Base-by-base conservation (phyloP, 306 rosid species). In the Hippophae gyantsensis region DNA sequence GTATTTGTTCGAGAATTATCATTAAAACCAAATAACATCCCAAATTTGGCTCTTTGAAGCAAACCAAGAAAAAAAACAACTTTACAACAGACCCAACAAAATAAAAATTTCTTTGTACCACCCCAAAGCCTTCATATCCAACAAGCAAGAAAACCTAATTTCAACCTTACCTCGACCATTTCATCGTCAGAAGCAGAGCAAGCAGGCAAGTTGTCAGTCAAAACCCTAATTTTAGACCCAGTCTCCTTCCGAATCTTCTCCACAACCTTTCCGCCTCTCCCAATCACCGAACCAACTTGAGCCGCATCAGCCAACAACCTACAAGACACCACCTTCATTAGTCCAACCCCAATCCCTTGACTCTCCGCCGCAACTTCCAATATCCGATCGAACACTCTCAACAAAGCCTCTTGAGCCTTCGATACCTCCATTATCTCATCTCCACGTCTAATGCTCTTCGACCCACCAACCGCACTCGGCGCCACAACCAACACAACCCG, bases 231-330 rank as follows among this genome's bases (percentile, higher is more conserved):
- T 73, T 62, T 93, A 63, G 88, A 78, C 4, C 84, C 84, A 46
- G 81, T 84, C 9, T 93, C 95, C 79, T 78, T 86, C 64, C 85
- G 82, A 5, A 93, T 88, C 85, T 84, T 93, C 84, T 88, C 89
- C 48, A 93, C 99, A 1, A 88, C 78, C 55, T 79, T 93, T 71
- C 99, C 99, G 32, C 99, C 99, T 69, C 82, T 93, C 11, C 99
- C 99, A 3, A 93, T 88, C 9, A 93, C 94, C 0, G 90, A 80
- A 13, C 99, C 85, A 3, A 81, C 81, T 71, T 86, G 90, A 2
- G 84, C 78, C 8, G 69, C 48, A 38, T 84, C 95, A 10, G 71
- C 90, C 71, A 88, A 75, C 13, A 93, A 59, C 65, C 99, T 69
- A 71, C 97, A 86, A 2, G 95, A 88, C 43, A 88, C 95, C 10